These are phyloP conservation scores for Collybia nuda DNA, from an alignment of 768 basidiomycete genomes.

Conservation along the genomic window DNA sequence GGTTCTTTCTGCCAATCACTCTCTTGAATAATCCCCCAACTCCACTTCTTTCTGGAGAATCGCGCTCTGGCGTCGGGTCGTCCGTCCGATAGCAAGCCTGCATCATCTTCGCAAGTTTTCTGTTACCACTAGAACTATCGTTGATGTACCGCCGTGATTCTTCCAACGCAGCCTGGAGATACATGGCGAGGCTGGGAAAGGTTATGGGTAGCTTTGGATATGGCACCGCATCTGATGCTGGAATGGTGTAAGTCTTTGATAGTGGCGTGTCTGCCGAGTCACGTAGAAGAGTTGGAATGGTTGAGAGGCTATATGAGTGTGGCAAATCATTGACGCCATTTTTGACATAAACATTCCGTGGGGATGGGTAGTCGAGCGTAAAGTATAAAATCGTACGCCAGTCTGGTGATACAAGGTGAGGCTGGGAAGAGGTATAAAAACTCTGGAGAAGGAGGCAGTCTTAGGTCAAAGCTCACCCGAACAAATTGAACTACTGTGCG, in stretches of 20 bases:
- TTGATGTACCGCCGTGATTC: constrained; percentile 60
- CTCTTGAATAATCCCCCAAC: constrained; percentile 59
- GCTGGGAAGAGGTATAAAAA: constrained; percentile 31
- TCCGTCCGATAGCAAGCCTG: constrained; percentile 63
- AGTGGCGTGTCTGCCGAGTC: constrained; percentile 61
- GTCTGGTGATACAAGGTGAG: constrained; percentile 53
- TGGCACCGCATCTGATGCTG: constrained; percentile 55
- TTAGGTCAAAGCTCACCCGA: constrained; percentile 45
- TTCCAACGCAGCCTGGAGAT: constrained; percentile 69
- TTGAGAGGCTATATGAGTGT: constrained; percentile 66
- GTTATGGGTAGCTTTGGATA: constrained; percentile 72
- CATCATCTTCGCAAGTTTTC: constrained; percentile 70
- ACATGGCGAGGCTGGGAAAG: constrained; percentile 75
- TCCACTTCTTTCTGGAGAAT: constrained; percentile 34
- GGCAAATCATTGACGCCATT: constrained; percentile 66
- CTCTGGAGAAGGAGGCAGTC: neutral
- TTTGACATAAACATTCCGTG: constrained; percentile 32
- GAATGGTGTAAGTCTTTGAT: constrained; percentile 73
- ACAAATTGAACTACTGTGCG: constrained; percentile 80
- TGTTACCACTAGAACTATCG: constrained; percentile 61
- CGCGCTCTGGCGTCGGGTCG: constrained; percentile 17
- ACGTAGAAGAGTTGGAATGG: constrained; percentile 59
- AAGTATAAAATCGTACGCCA: constrained; percentile 82
- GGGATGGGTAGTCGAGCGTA: constrained; percentile 68
- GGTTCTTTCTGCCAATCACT: constrained; percentile 53